Evolutionary conservation across 768 basidiomycete species (phyloP), one percentile per base, ranked within the genome.

Genomic region (Pleurotus citrinopileatus): DNA sequence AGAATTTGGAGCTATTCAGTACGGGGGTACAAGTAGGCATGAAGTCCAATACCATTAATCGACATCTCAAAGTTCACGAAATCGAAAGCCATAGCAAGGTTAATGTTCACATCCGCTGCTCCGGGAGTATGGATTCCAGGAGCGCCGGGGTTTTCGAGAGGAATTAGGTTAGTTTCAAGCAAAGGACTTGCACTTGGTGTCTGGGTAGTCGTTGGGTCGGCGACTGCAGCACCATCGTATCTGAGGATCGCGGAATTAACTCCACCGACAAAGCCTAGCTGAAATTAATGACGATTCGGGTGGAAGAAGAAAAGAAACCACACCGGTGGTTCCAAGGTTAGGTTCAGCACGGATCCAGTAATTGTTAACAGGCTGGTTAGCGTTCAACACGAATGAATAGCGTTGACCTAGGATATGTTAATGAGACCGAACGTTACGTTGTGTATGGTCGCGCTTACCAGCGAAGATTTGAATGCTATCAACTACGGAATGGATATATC

Each of bases 341-440:
- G 73, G 68, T 43, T 61, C 37, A 8, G 69, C 67, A 8, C 71
- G 73, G 22, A 76, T 64, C 73, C 75, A 77, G 46, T 79, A 79
- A 57, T 78, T 78, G 53, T 62, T 66, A 1, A 67, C 58, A 0
- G 68, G 54, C 48, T 73, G 68, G 40, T 69, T 62, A 7, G 76
- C 77, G 29, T 60, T 29, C n/a, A 76, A 66, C 17, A 75, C 62
- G 36, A 76, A 63, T 29, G 74, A 75, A 60, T 74, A 75, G 34
- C 74, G 64, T 55, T 75, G 74, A 20, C 50, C 55, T 56, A 48
- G 25, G 17, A 4, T 27, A 40, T 17, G 8, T 28, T 2, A 5
- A 12, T 17, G 36, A 17, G 27, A 38, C 20, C 20, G 3, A 43
- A 17, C 15, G n/a, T 4, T 3, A 15, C 17, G 17, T 20, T 53